phyloP scores from a whole-genome alignment of 2,329 filamentous ascomycete species.

The Ascochyta koolunga region DNA sequence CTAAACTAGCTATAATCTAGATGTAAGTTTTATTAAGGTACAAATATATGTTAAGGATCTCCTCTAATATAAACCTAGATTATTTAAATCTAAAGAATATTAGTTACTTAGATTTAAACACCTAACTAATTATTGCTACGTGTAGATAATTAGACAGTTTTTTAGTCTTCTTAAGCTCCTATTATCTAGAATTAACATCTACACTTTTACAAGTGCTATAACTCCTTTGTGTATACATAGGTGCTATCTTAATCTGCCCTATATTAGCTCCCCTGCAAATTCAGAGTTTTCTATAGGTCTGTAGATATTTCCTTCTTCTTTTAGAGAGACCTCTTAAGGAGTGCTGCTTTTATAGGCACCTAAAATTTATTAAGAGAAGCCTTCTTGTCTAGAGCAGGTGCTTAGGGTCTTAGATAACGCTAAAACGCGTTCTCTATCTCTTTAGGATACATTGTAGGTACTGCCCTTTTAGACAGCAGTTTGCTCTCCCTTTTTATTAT shows the following conservation, averaged over 20 bases:
- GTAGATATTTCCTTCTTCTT: neutral
- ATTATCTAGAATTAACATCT: neutral
- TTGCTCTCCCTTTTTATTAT: neutral
- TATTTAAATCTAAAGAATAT: conserved; percentile 13
- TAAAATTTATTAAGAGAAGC: neutral
- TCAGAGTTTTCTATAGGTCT: conserved; percentile 1
- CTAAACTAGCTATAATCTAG: conserved; percentile 8
- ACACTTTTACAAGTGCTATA: conserved; percentile 1
- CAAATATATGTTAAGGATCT: conserved; percentile 16
- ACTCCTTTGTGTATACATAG: neutral
- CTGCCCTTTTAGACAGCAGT: neutral
- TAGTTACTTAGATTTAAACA: neutral
- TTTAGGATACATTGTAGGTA: neutral
- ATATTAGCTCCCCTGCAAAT: neutral
- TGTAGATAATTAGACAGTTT: conserved; percentile 7
- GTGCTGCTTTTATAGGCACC: conserved; percentile 11
- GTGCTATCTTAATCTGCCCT: conserved; percentile 1
- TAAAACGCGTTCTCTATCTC: conserved; percentile 3
- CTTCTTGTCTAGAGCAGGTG: neutral
- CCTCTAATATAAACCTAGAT: conserved; percentile 11
- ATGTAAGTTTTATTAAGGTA: conserved; percentile 12
- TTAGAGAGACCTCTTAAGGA: conserved; percentile 2
- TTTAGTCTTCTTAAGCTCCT: conserved; percentile 5
- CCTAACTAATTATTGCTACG: conserved; percentile 3
- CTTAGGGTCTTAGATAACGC: conserved; percentile 10